Percentiles rank a stretch among this genome's conserved stretches.
phyloP scores from a whole-genome alignment of 805 yeast species.

The Clavispora vitiphila region DNA sequence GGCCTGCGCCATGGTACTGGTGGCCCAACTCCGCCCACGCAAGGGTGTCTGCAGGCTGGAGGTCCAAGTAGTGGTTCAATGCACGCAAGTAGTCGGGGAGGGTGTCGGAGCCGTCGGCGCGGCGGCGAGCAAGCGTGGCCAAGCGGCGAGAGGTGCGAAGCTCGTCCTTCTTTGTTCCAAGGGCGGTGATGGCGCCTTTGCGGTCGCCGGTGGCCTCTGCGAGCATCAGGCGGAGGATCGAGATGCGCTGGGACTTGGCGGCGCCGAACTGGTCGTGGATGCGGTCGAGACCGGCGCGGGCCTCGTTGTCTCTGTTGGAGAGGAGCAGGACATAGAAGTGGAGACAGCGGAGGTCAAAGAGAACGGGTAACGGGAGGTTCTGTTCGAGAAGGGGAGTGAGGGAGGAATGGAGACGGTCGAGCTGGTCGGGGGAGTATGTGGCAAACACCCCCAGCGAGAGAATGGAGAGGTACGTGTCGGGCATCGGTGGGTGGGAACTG shows the following conservation, averaged over 20 bases:
- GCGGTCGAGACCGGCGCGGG: constrained; percentile 59
- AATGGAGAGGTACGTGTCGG: constrained; percentile 5
- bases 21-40: constrained; percentile 76
- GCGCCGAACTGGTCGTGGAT: constrained; percentile 66
- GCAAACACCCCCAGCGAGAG: constrained; percentile 43
- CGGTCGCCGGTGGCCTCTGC: constrained; percentile 48
- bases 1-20: constrained; percentile 55
- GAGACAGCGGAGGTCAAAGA: constrained; percentile 59
- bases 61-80: constrained; percentile 51
- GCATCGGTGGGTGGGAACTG: no score
- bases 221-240: constrained; percentile 49
- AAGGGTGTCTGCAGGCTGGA: constrained; percentile 69
- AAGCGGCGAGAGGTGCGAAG: constrained; percentile 33
- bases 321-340: constrained; percentile 61
- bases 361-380: not conserved
- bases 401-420: constrained; percentile 34
- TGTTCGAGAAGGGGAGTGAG: constrained; percentile 38
- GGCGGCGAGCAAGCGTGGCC: constrained; percentile 27
- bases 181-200: constrained; percentile 22
- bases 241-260: constrained; percentile 49
- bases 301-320: constrained; percentile 64
- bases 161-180: constrained; percentile 31
- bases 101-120: constrained; percentile 15
- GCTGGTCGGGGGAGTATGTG: constrained; percentile 42
- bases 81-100: constrained; percentile 44